Base-by-base conservation (phyloP, 169 alveolate species). In the Babesia bovis region DNA sequence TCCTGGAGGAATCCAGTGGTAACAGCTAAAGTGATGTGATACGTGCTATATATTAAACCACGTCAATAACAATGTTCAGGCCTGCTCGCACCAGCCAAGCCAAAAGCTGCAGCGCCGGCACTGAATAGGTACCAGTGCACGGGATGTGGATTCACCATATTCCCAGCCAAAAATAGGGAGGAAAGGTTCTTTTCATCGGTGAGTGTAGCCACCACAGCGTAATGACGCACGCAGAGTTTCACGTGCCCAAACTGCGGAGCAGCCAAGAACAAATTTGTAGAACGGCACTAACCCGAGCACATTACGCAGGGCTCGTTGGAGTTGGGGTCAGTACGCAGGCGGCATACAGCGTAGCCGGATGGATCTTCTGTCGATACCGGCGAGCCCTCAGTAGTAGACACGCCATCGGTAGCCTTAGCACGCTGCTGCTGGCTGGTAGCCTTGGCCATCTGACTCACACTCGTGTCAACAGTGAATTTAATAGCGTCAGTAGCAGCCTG, bases 401-500 rank as follows among this genome's bases (percentile, higher is more conserved):
- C 21, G 0, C 42, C 55, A 28, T 56, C 67, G 33, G 13, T 42
- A 26, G 68, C 63, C 15, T 63, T 59, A 21, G 66, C 15, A 17
- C 35, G 49, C 35, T 17, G 51, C 49, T 40, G 45, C 50, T 53
- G 78, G 32, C 57, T 78, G 21, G 66, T 47, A 35, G 68, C 77
- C 71, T 78, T 86, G 26, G 93, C 90, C 71, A 77, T 58, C 49
- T 83, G 87, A 2, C 87, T 78, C 28, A 91, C 83, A 30, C 83
- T 86, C 35, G 87, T 73, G 84, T 97, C 99, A 28, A 97, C 97
- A 19, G 99, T 97, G 82, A 97, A 96, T 87, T 97, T 96, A 66
- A 97, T 97, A 4, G 99, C 98, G 58, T 96, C 99, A 17, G 99
- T 95, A 0, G 99, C 99, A 33, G 99, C 98, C 87, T 95, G 96